Conservation (phyloP, 345 rosid genomes). For the Acer yangbiense region DNA sequence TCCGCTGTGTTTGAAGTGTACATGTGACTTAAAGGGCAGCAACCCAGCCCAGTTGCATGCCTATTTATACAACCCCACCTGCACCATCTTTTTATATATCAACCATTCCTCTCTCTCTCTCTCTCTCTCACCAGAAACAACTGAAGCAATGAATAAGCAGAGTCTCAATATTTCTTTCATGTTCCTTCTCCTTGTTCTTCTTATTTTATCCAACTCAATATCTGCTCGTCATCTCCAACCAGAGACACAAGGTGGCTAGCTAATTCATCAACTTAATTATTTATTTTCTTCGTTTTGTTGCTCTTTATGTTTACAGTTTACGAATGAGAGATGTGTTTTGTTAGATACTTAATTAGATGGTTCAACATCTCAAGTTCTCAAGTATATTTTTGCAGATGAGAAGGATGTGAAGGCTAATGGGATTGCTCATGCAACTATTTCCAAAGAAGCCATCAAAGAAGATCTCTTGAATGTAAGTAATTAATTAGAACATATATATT, state of each 20-base stretch:
- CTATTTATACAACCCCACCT: conserved; percentile 10
- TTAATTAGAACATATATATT: not conserved
- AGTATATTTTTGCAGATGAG: conserved; percentile 15
- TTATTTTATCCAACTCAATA: conserved; percentile 15
- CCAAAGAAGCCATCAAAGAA: conserved; percentile 16
- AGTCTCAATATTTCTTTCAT: not conserved
- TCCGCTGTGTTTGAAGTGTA: not conserved
- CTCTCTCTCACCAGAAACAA: not conserved
- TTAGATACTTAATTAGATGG: not conserved
- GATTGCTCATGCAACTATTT: not conserved
- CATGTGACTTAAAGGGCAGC: not conserved
- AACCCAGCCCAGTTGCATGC: not conserved
- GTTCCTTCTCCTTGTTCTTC: conserved; percentile 21
- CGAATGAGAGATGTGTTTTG: not conserved
- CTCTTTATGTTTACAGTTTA: too few species aligned
- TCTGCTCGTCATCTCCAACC: conserved; percentile 32
- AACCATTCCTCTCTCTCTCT: not conserved
- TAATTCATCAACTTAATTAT: not conserved
- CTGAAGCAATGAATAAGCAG: conserved; percentile 21
- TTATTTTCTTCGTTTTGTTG: not conserved
- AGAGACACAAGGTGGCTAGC: conserved; percentile 26
- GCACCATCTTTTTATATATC: not conserved
- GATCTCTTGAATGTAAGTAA: conserved; percentile 31
- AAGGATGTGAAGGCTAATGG: conserved; percentile 13
- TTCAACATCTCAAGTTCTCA: not conserved